These are phyloP conservation scores for Rutstroemia sp. DNA, from an alignment of 2,329 filamentous ascomycete species.

Conservation along the genomic window DNA sequence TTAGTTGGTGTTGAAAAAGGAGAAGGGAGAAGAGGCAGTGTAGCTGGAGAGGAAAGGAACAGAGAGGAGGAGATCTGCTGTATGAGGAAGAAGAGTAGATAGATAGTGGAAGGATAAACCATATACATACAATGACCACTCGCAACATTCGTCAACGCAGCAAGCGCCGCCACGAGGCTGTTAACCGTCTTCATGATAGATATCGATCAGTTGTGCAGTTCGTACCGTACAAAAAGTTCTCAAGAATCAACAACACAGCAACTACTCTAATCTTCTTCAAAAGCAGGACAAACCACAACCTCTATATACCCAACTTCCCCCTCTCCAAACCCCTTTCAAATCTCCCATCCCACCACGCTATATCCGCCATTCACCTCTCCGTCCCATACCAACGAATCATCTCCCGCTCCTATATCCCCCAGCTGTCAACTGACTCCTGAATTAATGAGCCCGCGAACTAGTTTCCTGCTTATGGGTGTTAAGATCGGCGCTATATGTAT, in stretches of 20 bases:
- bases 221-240: too few relatives aligned
- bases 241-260: too few relatives aligned
- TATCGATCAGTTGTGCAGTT: not conserved
- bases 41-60: too few relatives aligned
- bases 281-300: not conserved
- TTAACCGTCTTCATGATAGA: not conserved
- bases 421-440: not conserved
- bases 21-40: not conserved
- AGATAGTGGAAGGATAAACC: not conserved
- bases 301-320: not conserved
- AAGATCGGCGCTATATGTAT: not conserved
- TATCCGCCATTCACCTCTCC: too few relatives aligned
- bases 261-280: not conserved
- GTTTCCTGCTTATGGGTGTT: too few relatives aligned
- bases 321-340: not conserved
- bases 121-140: conserved; percentile 7
- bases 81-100: not conserved
- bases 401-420: too few relatives aligned
- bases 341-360: too few relatives aligned
- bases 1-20: not conserved
- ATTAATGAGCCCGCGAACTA: too few relatives aligned
- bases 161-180: not conserved
- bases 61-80: not conserved
- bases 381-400: too few relatives aligned
- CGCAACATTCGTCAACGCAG: not conserved